Evolutionary conservation across 352 stramenopile species (phyloP).

Genomic region (Pythium dissotocum): DNA sequence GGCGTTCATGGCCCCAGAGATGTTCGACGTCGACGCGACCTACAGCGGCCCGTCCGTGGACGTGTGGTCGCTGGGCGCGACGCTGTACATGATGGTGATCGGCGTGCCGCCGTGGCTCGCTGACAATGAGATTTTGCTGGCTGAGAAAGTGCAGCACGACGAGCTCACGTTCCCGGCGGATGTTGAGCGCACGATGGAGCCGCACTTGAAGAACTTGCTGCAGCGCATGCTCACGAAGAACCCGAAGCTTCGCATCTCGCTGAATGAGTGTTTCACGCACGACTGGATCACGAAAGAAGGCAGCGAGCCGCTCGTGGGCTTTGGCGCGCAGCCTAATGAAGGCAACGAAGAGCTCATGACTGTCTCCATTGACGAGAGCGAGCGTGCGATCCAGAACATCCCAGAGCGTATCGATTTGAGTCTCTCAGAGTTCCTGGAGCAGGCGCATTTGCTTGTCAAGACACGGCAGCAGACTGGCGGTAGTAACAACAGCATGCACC

Average conservation of each 20-base stretch:
- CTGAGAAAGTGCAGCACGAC: conserved; percentile 83
- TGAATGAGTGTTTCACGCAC: conserved; percentile 87
- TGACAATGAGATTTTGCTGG: conserved; percentile 88
- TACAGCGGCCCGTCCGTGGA: conserved; percentile 86
- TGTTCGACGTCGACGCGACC: conserved; percentile 89
- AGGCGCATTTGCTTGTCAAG: conserved; percentile 82
- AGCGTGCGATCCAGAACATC: conserved; percentile 86
- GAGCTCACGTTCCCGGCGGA: conserved; percentile 87
- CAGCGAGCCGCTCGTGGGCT: conserved; percentile 67
- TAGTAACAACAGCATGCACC: conserved; percentile 22
- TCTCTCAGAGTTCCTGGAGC: conserved; percentile 65
- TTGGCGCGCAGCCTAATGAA: conserved; percentile 48
- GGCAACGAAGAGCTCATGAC: conserved; percentile 51
- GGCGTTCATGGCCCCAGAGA: conserved; percentile 91
- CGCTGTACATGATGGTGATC: conserved; percentile 92
- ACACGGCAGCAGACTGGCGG: conserved; percentile 41
- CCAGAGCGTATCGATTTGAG: conserved; percentile 82
- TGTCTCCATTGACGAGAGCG: conserved; percentile 82
- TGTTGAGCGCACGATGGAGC: conserved; percentile 69
- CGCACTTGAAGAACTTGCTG: conserved; percentile 90
- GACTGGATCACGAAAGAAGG: conserved; percentile 94
- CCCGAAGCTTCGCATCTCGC: conserved; percentile 69
- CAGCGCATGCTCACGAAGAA: conserved; percentile 92
- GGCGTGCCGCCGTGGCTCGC: conserved; percentile 89
- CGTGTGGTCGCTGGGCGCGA: conserved; percentile 90